Percentiles rank a stretch among this genome's conserved stretches.
Evolutionary conservation across 164 flowering plant genomes (phyloP).

Genomic region (Annona squamosa): DNA sequence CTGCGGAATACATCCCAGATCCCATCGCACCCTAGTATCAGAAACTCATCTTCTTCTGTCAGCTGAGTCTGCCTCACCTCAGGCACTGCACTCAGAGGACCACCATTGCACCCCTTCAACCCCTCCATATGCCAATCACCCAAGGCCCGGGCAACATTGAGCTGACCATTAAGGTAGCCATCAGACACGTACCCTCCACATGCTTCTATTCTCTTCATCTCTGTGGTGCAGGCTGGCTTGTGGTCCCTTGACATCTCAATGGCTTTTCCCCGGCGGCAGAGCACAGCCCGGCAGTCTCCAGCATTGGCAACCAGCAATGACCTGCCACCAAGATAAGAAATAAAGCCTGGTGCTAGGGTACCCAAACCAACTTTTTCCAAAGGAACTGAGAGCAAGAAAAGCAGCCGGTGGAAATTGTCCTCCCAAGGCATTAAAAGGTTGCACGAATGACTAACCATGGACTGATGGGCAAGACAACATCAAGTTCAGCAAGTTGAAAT

Average conservation of each 20-base stretch:
- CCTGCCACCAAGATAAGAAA: conserved; percentile 30
- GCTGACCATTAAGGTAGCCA: conserved; percentile 87
- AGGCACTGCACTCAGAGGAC: conserved; percentile 91
- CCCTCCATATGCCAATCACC: conserved; percentile 99
- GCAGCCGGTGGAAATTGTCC: background rate
- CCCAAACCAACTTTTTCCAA: background rate
- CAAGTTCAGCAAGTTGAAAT: too few species aligned
- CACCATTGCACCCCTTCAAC: conserved; percentile 48
- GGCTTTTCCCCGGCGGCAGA: conserved; percentile 91
- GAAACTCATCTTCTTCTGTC: conserved; percentile 83
- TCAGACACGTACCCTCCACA: conserved; percentile 77
- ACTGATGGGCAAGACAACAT: too few species aligned
- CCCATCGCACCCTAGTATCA: conserved; percentile 92
- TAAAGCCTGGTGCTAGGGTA: background rate
- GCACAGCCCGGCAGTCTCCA: conserved; percentile 94
- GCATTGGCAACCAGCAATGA: conserved; percentile 88
- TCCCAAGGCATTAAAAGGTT: too few species aligned
- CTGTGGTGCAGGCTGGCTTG: conserved; percentile 62
- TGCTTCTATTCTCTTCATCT: conserved; percentile 72
- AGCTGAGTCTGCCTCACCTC: conserved; percentile 56
- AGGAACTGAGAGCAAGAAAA: background rate
- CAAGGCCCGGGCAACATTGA: conserved; percentile 89
- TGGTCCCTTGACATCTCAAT: conserved; percentile 92
- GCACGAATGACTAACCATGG: too few species aligned
- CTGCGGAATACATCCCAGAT: conserved; percentile 95